These are phyloP conservation scores for Geranium rotundifolium DNA, from an alignment of 345 rosid genomes.

Conservation along the genomic window DNA sequence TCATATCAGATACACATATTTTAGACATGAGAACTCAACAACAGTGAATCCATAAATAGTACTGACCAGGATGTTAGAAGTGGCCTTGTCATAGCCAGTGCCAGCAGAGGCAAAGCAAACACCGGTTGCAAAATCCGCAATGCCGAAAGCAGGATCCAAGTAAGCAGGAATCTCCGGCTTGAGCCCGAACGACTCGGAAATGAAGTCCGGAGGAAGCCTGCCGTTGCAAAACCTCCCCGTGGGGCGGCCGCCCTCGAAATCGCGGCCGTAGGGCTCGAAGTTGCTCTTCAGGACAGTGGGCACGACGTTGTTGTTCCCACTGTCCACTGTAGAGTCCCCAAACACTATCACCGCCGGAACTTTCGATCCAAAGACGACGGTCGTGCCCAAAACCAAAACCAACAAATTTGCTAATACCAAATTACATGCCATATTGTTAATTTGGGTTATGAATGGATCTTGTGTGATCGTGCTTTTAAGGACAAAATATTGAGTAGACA, in stretches of 20 bases:
- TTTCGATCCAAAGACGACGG: background rate
- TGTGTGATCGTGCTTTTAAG: no score
- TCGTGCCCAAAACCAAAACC: no score
- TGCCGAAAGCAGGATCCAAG: conserved; percentile 24
- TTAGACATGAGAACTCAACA: no score
- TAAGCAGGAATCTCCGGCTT: conserved; percentile 29
- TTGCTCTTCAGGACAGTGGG: conserved; percentile 27
- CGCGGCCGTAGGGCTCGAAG: conserved; percentile 33
- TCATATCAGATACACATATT: no score
- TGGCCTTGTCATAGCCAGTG: conserved; percentile 34
- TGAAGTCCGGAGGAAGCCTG: conserved; percentile 27
- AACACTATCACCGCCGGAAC: conserved; percentile 31
- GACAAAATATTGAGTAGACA: no score
- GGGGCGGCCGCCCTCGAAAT: conserved; percentile 24
- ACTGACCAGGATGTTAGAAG: conserved; percentile 29
- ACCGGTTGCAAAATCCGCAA: conserved; percentile 26
- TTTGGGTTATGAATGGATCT: no score
- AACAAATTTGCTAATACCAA: no score
- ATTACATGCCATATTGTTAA: no score
- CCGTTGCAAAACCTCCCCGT: conserved; percentile 38
- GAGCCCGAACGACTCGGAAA: conserved; percentile 31
- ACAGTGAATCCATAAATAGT: no score
- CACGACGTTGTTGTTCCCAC: conserved; percentile 29
- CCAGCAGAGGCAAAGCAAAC: conserved; percentile 42
- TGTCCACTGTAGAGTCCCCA: conserved; percentile 34